These are phyloP conservation scores for Dothideomycetidae sp. DNA, from an alignment of 2,329 filamentous ascomycete genomes.

Conservation along the genomic window DNA sequence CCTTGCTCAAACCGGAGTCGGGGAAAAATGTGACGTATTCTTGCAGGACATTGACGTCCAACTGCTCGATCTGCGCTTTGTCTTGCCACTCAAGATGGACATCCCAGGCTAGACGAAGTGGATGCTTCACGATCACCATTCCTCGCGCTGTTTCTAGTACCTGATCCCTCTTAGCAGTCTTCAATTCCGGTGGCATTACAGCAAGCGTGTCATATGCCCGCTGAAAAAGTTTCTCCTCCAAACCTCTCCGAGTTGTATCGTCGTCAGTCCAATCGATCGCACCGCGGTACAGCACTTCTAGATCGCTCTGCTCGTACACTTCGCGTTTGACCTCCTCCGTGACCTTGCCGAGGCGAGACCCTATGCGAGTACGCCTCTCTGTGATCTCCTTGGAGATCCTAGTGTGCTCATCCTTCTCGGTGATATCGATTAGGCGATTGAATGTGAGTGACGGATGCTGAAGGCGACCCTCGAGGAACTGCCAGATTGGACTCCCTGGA, in stretches of 20 bases:
- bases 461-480: slow-evolving; percentile 68
- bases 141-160: slow-evolving; percentile 68
- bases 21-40: slow-evolving; percentile 78
- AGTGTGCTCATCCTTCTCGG: slow-evolving; percentile 75
- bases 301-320: slow-evolving; percentile 56
- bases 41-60: slow-evolving; percentile 63
- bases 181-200: slow-evolving; percentile 52
- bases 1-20: slow-evolving; percentile 64
- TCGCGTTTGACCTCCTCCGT: slow-evolving; percentile 79
- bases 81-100: slow-evolving; percentile 84
- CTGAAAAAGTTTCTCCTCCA: slow-evolving; percentile 79
- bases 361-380: slow-evolving; percentile 74
- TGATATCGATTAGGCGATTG: slow-evolving; percentile 64
- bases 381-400: slow-evolving; percentile 81
- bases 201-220: slow-evolving; percentile 66
- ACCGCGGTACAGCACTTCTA: slow-evolving; percentile 69
- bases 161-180: slow-evolving; percentile 54
- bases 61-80: slow-evolving; percentile 54
- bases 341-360: slow-evolving; percentile 69
- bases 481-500: slow-evolving; percentile 68
- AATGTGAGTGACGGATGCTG: slow-evolving; percentile 70
- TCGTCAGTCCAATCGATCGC: slow-evolving; percentile 84
- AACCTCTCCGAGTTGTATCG: slow-evolving; percentile 67
- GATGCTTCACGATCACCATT: slow-evolving; percentile 93
- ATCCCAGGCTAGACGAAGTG: slow-evolving; percentile 80